Percentiles rank a stretch among this genome's conserved stretches.
Conservation (phyloP, 129 eudicot species). For the Kitagawia praeruptora region DNA sequence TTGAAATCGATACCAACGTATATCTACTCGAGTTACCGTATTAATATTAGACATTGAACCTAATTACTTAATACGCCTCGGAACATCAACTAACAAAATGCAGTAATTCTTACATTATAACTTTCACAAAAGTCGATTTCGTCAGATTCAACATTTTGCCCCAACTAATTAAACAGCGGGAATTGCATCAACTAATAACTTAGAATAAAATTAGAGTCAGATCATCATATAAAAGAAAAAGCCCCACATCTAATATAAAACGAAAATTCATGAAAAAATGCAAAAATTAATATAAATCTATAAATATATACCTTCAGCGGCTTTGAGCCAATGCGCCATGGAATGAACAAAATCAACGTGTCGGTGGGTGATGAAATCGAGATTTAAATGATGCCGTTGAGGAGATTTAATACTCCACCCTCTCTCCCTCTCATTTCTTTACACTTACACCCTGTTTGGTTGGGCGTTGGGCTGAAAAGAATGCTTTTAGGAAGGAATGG, state of each 20-base stretch:
- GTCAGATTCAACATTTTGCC: not conserved
- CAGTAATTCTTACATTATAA: not conserved
- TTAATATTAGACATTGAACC: not conserved
- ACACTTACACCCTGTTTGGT: too few relatives aligned
- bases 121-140: not conserved
- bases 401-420: too few relatives aligned
- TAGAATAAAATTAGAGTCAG: not conserved
- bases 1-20: not conserved
- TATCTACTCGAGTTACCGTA: not conserved
- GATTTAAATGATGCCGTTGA: not conserved
- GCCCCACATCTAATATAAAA: not conserved
- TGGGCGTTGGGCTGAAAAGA: too few relatives aligned
- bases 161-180: not conserved
- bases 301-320: slow-evolving; percentile 65
- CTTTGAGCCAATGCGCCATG: slow-evolving; percentile 90
- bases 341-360: not conserved
- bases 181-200: not conserved
- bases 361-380: not conserved
- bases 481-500: too few relatives aligned
- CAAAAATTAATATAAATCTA: not conserved
- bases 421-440: too few relatives aligned
- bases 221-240: slow-evolving; percentile 9
- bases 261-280: not conserved
- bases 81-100: not conserved
- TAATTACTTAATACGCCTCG: not conserved